These are phyloP conservation scores for Calonectria henricotiae DNA, from an alignment of 2,329 filamentous ascomycete genomes.

Conservation along the genomic window DNA sequence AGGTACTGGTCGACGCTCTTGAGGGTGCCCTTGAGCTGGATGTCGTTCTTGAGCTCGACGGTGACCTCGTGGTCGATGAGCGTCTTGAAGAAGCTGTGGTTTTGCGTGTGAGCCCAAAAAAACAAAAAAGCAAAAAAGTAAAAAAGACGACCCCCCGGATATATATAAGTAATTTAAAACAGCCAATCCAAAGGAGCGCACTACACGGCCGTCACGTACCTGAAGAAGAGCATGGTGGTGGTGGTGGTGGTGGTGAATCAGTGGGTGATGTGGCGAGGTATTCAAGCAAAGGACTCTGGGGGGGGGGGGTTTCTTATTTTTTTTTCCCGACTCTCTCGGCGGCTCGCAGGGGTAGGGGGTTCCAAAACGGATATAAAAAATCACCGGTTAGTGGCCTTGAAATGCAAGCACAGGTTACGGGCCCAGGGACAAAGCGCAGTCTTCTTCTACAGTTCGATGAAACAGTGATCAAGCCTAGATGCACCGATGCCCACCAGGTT, in stretches of 20 bases:
- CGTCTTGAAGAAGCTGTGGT: conserved; percentile 93
- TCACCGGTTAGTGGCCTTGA: neutral
- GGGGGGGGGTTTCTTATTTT: no score
- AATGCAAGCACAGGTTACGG: conserved; percentile 23
- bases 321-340: neutral
- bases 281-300: neutral
- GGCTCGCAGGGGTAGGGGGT: neutral
- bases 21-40: conserved; percentile 93
- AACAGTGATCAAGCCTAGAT: conserved; percentile 16
- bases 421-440: conserved; percentile 35
- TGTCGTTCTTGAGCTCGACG: conserved; percentile 99
- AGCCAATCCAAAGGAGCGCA: neutral
- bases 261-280: conserved; percentile 10
- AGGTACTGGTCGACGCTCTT: conserved; percentile 99
- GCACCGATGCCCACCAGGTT: conserved; percentile 13
- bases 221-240: conserved; percentile 65
- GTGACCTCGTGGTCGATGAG: conserved; percentile 98
- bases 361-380: neutral
- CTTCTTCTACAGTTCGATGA: conserved; percentile 27
- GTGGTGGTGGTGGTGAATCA: neutral
- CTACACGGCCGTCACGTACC: conserved; percentile 51
- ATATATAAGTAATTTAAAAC: neutral
- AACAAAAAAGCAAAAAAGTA: neutral
- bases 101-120: conserved; percentile 4
- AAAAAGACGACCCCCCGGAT: neutral